Base-by-base conservation (phyloP, 225 moss, liverwort and hornwort species). In the Sphagnum contortum region DNA sequence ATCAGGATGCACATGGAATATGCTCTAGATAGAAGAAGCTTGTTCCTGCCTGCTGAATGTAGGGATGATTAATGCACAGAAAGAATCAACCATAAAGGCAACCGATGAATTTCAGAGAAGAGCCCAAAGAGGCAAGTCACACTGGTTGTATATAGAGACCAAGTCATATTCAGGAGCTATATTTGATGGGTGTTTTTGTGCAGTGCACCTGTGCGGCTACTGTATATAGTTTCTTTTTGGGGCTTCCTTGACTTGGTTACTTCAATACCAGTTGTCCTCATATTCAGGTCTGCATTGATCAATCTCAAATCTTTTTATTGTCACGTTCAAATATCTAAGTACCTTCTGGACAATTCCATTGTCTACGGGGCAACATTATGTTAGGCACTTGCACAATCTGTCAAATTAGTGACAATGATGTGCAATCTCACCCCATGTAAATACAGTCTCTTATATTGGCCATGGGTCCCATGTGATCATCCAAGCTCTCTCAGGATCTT, bases 121-220 rank as follows among this genome's bases (percentile, higher is more conserved):
- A 29, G 29, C 29, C 29, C 29, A 29, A 1, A 29, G 29, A 29
- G 29, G 29, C 1, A 29, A 29, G 29, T 29, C 29, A 29, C 29
- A 29, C 29, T 29, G 29, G 0, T 29, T 29, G 29, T 29, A 29
- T 29, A 29, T 29, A 29, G 29, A 29, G 29, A 29, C 29, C 29
- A 29, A 29, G 29, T 29, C 29, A 29, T 29, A 29, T 29, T 29
- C 29, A 29, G 29, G 29, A 29, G 29, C 29, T 29, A 29, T 29
- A 29, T 29, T 29, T 29, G 29, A 29, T 29, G 29, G 29, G 29
- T 29, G 29, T 29, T 29, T 29, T 44, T 59, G 45, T 83, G 87
- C 89, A 94, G 94, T 80, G 94, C 87, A 55, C 85, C 91, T 49
- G 85, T 85, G 61, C 87, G 88, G 59, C 51, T 83, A 63, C 74